These are phyloP conservation scores for Naganishia vishniacii DNA, from an alignment of 768 basidiomycete genomes.

Conservation along the genomic window DNA sequence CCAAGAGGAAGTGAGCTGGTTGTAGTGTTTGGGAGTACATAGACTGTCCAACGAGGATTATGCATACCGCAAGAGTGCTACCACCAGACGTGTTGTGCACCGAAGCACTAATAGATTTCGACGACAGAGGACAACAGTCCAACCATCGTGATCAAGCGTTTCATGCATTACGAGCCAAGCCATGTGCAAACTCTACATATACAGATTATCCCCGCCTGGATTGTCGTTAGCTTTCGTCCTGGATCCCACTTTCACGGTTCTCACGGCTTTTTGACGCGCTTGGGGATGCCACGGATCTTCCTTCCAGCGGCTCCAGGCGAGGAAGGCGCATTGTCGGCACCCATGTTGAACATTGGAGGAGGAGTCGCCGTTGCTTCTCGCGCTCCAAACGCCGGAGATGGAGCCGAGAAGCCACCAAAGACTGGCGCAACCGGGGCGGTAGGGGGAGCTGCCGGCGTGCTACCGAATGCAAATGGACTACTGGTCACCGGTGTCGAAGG, in stretches of 20 bases:
- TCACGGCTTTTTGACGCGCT: conserved; percentile 1
- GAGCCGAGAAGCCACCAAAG: conserved; percentile 11
- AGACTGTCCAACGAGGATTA: no score
- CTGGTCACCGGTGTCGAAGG: not conserved
- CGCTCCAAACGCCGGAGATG: conserved; percentile 14
- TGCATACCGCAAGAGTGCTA: no score
- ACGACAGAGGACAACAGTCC: no score
- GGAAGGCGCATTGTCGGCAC: conserved; percentile 13
- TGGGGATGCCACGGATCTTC: conserved; percentile 10
- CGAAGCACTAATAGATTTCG: no score
- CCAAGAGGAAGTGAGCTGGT: conserved; percentile 40
- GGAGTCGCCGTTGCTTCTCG: conserved; percentile 12
- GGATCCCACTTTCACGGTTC: no score
- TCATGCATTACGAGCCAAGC: no score
- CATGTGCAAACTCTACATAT: no score
- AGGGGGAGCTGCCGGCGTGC: not conserved
- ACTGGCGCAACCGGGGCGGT: not conserved
- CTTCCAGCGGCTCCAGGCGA: conserved; percentile 12
- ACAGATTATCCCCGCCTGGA: no score
- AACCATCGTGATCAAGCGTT: no score
- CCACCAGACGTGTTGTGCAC: no score
- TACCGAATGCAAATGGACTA: conserved; percentile 14
- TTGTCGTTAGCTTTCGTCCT: no score
- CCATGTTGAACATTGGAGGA: conserved; percentile 23
- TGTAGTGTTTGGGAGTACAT: not conserved